A percentile compares a stretch with the other conserved stretches of the same genome.
These are phyloP conservation scores for Erigeron canadensis DNA, from an alignment of 129 eudicot species.

Conservation along the genomic window DNA sequence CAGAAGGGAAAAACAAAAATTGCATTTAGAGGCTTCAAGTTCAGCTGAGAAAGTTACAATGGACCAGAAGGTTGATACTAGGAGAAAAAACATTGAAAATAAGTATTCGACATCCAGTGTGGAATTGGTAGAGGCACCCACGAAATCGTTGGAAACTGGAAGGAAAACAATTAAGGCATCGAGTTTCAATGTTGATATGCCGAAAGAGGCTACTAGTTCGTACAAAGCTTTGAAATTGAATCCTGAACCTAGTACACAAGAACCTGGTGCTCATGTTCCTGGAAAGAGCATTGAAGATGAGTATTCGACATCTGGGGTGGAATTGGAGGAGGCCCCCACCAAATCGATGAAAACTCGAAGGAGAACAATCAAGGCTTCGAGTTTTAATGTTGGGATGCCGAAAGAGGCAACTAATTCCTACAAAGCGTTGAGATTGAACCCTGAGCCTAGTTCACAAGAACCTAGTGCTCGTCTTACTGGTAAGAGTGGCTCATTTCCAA, in stretches of 20 bases:
- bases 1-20: conserved; percentile 35
- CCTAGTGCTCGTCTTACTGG: conserved; percentile 15
- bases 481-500: conserved; percentile 16
- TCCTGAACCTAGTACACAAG: conserved; percentile 35
- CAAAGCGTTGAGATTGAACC: conserved; percentile 37
- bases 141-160: conserved; percentile 14
- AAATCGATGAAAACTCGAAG: conserved; percentile 21
- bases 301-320: conserved; percentile 31
- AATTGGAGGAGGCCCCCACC: conserved; percentile 21
- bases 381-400: conserved; percentile 33
- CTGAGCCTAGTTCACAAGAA: conserved; percentile 33
- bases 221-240: conserved; percentile 39
- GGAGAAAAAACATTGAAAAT: conserved; percentile 18
- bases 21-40: conserved; percentile 32
- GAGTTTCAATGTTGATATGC: conserved; percentile 33
- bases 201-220: conserved; percentile 29
- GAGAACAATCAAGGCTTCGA: conserved; percentile 35
- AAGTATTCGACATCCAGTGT: conserved; percentile 30
- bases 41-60: conserved; percentile 29
- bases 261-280: conserved; percentile 18
- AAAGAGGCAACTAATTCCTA: conserved; percentile 34
- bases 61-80: conserved; percentile 15
- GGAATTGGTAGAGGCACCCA: conserved; percentile 24
- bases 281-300: conserved; percentile 19
- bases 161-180: conserved; percentile 36